Evolutionary conservation across 805 yeast species (phyloP), one percentile per base, ranked within the genome.

Genomic region (Wickerhamiella lipophila): DNA sequence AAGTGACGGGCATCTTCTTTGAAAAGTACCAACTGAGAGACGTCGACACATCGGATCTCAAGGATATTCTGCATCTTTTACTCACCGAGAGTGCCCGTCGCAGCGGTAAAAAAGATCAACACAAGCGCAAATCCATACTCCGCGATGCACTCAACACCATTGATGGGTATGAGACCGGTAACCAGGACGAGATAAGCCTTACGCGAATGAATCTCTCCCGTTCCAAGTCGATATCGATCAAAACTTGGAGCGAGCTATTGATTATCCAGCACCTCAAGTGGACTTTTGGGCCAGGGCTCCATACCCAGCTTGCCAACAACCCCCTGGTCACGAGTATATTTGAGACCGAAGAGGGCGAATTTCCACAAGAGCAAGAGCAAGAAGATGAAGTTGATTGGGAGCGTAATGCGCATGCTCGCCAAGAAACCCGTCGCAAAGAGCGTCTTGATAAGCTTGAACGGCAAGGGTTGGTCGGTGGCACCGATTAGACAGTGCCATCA

Each of bases 51-150:
- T 67, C 62, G 1, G 73, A 68, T 1, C 68, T 65, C 7, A 64
- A 57, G 7, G 68, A 62, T 1, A 68, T 67, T 12, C 71, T 64
- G 44, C 57, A 58, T 7, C 51, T 46, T 30, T 64, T 79, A 39
- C 64, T 75, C 1, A 72, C 69, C 39, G 71, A 74, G 19, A 74
- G 82, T 0, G 67, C 79, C 4, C 78, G 78, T 50, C 75, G 70
- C 47, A 59, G 78, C 2, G 73, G 80, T 23, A 81, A 81, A 55
- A 77, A 75, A 57, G 83, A 78, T 52, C 79, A 77, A 59, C 73
- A 72, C 51, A 77, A 74, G 34, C 68, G 76, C 22, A 75, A 76
- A 52, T 73, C 59, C 2, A 26, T 53, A 9, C 35, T 51, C 21
- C 30, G 53, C 3, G 53, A 52, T 38, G 52, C 42, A 7, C 25